Evolutionary conservation across 345 rosid species (phyloP).

Genomic region (Syzygium aromaticum): DNA sequence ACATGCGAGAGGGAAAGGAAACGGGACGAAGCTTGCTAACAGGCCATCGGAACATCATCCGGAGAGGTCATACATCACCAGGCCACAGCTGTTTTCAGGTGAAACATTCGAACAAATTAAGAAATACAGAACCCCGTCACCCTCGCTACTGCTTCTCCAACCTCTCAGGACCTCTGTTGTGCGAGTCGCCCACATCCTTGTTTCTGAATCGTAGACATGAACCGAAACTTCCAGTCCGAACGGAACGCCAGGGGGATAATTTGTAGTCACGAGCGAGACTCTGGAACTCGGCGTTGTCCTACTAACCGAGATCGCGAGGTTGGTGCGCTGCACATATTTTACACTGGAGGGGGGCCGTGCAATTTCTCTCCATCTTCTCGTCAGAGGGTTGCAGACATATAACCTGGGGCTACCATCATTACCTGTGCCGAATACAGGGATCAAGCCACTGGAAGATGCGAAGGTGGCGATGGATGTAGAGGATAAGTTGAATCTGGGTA

Average conservation of each 20-base stretch:
- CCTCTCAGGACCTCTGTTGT: conserved; percentile 49
- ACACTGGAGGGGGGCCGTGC: conserved; percentile 41
- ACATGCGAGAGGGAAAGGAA: conserved; percentile 64
- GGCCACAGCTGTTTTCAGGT: conserved; percentile 45
- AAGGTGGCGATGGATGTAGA: conserved; percentile 25
- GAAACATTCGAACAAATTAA: conserved; percentile 34
- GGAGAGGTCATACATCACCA: conserved; percentile 39
- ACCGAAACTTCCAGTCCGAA: conserved; percentile 62
- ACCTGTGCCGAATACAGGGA: conserved; percentile 58
- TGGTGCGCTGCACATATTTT: conserved; percentile 41
- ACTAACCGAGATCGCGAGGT: conserved; percentile 55
- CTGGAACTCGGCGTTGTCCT: conserved; percentile 29
- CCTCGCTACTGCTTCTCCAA: conserved; percentile 79
- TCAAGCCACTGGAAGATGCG: conserved; percentile 77
- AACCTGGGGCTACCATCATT: conserved; percentile 40
- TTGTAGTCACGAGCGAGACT: conserved; percentile 68
- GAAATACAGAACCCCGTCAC: conserved; percentile 52
- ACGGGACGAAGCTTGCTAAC: conserved; percentile 37
- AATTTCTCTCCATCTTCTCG: conserved; percentile 38
- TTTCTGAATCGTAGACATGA: conserved; percentile 51
- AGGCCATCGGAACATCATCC: conserved; percentile 18
- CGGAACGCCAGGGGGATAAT: conserved; percentile 48
- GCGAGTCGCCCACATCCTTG: conserved; percentile 48
- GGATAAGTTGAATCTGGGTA: conserved; percentile 53
- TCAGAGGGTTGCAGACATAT: conserved; percentile 63